A percentile compares a stretch with the other conserved stretches of the same genome.
Conservation (phyloP, 2,329 filamentous ascomycete genomes). For the Mycosphaerelloides madeirae region DNA sequence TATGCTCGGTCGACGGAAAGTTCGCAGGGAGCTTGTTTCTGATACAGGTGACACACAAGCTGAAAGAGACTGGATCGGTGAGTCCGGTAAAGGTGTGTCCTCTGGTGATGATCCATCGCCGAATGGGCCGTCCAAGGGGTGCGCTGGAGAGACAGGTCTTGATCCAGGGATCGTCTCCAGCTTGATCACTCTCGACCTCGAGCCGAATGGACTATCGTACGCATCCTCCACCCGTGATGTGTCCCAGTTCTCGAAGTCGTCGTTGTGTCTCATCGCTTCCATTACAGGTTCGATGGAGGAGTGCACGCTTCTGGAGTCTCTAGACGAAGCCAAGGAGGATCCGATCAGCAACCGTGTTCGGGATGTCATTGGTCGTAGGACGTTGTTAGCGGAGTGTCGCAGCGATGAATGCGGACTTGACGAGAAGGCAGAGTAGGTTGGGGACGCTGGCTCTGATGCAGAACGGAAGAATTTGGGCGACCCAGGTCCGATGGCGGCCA, state of each 20-base stretch:
- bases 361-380: conserved; percentile 9
- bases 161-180: conserved; percentile 70
- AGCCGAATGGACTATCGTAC: conserved; percentile 54
- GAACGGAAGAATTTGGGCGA: conserved; percentile 19
- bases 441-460: conserved; percentile 16
- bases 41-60: conserved; percentile 2
- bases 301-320: conserved; percentile 29
- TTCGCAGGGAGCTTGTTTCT: conserved; percentile 12
- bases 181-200: conserved; percentile 40
- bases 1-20: conserved; percentile 5
- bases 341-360: conserved; percentile 43
- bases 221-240: conserved; percentile 62
- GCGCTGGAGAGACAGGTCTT: conserved; percentile 60
- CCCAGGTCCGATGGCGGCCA: conserved; percentile 21
- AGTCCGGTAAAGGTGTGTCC: conserved; percentile 13
- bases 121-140: conserved; percentile 52
- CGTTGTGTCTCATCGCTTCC: conserved; percentile 39
- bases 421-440: conserved; percentile 16
- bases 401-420: conserved; percentile 23
- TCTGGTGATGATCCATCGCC: conserved; percentile 37
- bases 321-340: conserved; percentile 48
- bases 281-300: conserved; percentile 22
- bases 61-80: conserved; percentile 6
- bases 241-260: conserved; percentile 72
- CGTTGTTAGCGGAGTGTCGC: conserved; percentile 17